These are phyloP conservation scores for Tephrocybe sp. DNA, from an alignment of 768 basidiomycete species.

Conservation along the genomic window DNA sequence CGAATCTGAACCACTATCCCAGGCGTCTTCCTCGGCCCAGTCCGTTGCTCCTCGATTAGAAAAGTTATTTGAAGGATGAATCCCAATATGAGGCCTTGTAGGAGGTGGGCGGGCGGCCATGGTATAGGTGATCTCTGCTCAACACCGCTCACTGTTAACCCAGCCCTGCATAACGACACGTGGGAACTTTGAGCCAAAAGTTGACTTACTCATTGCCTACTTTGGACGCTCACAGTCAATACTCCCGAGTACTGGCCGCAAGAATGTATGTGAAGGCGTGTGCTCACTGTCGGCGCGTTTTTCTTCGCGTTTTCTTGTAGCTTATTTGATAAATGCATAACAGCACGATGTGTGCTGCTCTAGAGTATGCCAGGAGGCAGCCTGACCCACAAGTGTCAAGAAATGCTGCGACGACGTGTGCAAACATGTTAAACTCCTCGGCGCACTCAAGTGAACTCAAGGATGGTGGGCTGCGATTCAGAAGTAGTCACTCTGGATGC, in stretches of 20 bases:
- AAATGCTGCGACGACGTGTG: slow-evolving; percentile 9
- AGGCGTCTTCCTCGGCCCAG: slow-evolving; percentile 86
- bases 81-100: slow-evolving; percentile 69
- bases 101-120: slow-evolving; percentile 68
- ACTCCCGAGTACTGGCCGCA: slow-evolving; percentile 4
- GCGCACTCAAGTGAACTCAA: slow-evolving; percentile 5
- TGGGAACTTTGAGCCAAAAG: slow-evolving; percentile 14
- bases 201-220: too few species aligned
- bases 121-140: slow-evolving; percentile 12
- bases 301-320: background rate
- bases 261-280: slow-evolving; percentile 14
- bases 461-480: slow-evolving; percentile 12
- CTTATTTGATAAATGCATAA: too few species aligned
- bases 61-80: slow-evolving; percentile 52
- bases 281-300: slow-evolving; percentile 5
- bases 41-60: slow-evolving; percentile 39
- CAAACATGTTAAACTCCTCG: slow-evolving; percentile 4
- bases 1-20: slow-evolving; percentile 82
- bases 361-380: slow-evolving; percentile 12
- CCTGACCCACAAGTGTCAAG: slow-evolving; percentile 9
- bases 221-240: slow-evolving; percentile 10
- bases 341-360: slow-evolving; percentile 15
- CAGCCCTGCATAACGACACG: slow-evolving; percentile 9
- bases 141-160: background rate
- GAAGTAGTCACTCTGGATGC: slow-evolving; percentile 5